Percentiles rank a stretch among this genome's conserved stretches.
Evolutionary conservation across 2,329 filamentous ascomycete genomes (phyloP).

Genomic region (Daldinia eschscholtzii): DNA sequence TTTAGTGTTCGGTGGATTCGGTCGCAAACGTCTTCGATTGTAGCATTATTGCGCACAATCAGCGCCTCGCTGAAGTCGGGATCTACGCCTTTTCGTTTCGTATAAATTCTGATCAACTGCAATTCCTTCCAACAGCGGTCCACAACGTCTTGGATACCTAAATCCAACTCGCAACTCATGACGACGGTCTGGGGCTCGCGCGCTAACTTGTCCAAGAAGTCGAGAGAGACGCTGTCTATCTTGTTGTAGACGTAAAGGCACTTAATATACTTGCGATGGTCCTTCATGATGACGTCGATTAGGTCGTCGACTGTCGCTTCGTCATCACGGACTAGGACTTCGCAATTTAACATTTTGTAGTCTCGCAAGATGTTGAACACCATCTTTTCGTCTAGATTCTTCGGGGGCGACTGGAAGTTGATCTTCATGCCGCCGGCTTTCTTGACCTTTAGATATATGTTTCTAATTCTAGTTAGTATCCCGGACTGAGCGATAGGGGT

Average conservation of each 20-base stretch:
- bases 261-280: constrained; percentile 96
- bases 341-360: constrained; percentile 98
- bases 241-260: constrained; percentile 99
- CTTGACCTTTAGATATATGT: constrained; percentile 97
- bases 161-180: constrained; percentile 96
- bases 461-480: constrained; percentile 64
- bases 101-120: constrained; percentile 91
- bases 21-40: constrained; percentile 97
- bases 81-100: constrained; percentile 92
- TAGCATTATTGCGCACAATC: constrained; percentile 89
- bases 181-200: constrained; percentile 94
- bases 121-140: constrained; percentile 96
- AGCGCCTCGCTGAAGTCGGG: constrained; percentile 91
- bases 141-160: constrained; percentile 93
- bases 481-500: neutral
- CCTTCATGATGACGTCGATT: constrained; percentile 99
- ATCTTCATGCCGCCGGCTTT: constrained; percentile 99
- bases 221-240: constrained; percentile 93
- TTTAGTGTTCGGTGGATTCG: constrained; percentile 93
- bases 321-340: constrained; percentile 95
- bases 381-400: constrained; percentile 96
- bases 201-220: constrained; percentile 92
- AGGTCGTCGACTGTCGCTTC: constrained; percentile 97
- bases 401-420: constrained; percentile 90
- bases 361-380: constrained; percentile 96